Evolutionary conservation across 1,284 basidiomycete species (phyloP).

Genomic region (Xanthoconium separans): DNA sequence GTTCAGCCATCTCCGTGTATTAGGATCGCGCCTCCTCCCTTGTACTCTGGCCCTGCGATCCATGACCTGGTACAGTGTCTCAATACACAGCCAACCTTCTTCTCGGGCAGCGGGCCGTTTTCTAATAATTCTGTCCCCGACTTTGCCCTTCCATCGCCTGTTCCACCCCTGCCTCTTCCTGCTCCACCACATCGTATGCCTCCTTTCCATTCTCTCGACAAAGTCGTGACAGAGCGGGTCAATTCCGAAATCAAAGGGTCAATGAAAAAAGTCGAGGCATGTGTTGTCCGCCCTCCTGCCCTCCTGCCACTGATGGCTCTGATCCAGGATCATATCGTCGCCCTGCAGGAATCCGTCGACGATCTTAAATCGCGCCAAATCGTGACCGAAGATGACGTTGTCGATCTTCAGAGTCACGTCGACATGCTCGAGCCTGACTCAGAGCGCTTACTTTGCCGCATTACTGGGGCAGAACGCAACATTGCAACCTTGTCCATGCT

Average conservation of each 20-base stretch:
- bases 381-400: constrained; percentile 36
- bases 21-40: background rate
- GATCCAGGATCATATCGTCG: constrained; percentile 25
- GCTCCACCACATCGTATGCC: constrained; percentile 8
- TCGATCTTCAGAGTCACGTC: constrained; percentile 43
- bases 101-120: constrained; percentile 22
- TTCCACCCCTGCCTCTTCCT: constrained; percentile 10
- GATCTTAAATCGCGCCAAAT: constrained; percentile 27
- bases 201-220: constrained; percentile 18
- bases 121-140: constrained; percentile 20
- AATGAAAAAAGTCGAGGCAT: constrained; percentile 25
- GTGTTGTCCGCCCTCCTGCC: background rate
- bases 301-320: constrained; percentile 1
- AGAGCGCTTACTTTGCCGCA: constrained; percentile 33
- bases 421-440: constrained; percentile 39
- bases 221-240: constrained; percentile 18
- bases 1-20: background rate
- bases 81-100: constrained; percentile 19
- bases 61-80: constrained; percentile 22
- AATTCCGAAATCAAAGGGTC: constrained; percentile 23
- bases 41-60: constrained; percentile 8
- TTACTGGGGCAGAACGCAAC: constrained; percentile 30
- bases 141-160: constrained; percentile 19
- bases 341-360: constrained; percentile 20
- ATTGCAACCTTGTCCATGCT: constrained; percentile 38